A percentile compares a stretch with the other conserved stretches of the same genome.
phyloP scores from a whole-genome alignment of 2,329 filamentous ascomycete genomes.

The Monilinia polystroma region DNA sequence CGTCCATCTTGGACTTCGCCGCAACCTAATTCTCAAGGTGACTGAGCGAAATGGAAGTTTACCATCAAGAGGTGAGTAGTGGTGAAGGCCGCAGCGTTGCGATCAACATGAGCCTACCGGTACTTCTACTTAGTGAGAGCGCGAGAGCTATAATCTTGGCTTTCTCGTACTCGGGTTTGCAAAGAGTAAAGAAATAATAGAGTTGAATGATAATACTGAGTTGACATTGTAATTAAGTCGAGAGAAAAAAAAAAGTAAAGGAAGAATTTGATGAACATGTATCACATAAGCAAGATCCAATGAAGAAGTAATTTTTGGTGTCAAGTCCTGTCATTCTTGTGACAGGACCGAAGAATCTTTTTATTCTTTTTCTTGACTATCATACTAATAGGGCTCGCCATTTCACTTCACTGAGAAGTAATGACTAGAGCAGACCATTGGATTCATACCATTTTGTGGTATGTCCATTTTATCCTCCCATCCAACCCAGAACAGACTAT shows the following conservation, averaged over 20 bases:
- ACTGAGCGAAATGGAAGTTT: not conserved
- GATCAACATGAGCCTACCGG: not conserved
- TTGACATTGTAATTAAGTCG: not conserved
- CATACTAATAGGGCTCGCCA: not conserved
- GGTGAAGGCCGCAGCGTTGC: not conserved
- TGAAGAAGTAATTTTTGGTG: not conserved
- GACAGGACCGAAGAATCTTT: conserved; percentile 12
- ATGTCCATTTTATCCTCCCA: conserved; percentile 14
- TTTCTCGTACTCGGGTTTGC: not conserved
- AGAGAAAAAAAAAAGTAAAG: not conserved
- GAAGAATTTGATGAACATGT: not conserved
- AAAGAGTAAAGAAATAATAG: not conserved
- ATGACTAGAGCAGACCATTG: conserved; percentile 10
- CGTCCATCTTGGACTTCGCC: not conserved
- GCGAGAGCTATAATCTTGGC: not conserved
- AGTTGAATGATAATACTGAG: not conserved
- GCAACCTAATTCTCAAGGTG: not conserved
- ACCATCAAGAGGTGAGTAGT: not conserved
- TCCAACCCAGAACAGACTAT: conserved; percentile 6
- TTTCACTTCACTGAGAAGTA: not conserved
- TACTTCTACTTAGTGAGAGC: not conserved
- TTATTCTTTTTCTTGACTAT: conserved; percentile 9
- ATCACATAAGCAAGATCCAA: not conserved
- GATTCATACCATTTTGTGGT: not conserved
- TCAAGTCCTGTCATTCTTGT: conserved; percentile 8